Evolutionary conservation across 768 basidiomycete genomes (phyloP).

Genomic region (Pseudohyphozyma bogoriensis): DNA sequence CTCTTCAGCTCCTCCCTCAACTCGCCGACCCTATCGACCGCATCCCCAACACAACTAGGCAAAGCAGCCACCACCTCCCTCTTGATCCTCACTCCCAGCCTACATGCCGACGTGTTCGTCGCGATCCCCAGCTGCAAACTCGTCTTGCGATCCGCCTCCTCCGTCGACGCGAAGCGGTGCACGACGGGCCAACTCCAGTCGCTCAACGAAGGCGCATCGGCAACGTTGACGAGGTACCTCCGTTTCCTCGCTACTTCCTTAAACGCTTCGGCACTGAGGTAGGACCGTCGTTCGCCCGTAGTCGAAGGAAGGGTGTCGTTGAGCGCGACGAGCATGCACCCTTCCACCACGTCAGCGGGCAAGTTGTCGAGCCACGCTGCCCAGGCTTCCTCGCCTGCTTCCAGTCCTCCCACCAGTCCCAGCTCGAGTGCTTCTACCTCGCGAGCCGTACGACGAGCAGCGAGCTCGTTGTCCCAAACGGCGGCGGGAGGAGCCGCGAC

Average conservation of each 20-base stretch:
- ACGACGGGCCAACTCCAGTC: conserved; percentile 81
- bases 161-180: conserved; percentile 56
- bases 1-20: conserved; percentile 59
- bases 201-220: conserved; percentile 74
- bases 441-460: conserved; percentile 49
- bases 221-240: conserved; percentile 69
- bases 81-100: conserved; percentile 65
- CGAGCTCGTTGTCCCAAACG: conserved; percentile 42
- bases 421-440: conserved; percentile 54
- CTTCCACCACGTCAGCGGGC: conserved; percentile 2
- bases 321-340: conserved; percentile 57
- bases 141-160: conserved; percentile 36
- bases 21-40: conserved; percentile 61
- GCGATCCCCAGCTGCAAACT: conserved; percentile 60
- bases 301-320: conserved; percentile 58
- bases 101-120: conserved; percentile 83
- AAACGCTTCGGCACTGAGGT: conserved; percentile 48
- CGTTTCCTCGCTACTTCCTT: conserved; percentile 48
- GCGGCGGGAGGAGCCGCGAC: conserved; percentile 3
- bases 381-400: conserved; percentile 8
- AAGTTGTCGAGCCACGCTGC: conserved; percentile 10
- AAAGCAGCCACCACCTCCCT: conserved; percentile 71
- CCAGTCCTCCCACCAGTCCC: not conserved
- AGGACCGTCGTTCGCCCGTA: conserved; percentile 39
- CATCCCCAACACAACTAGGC: conserved; percentile 60